Evolutionary conservation across 1,284 basidiomycete species (phyloP).

Genomic region (Moesziomyces sp.): DNA sequence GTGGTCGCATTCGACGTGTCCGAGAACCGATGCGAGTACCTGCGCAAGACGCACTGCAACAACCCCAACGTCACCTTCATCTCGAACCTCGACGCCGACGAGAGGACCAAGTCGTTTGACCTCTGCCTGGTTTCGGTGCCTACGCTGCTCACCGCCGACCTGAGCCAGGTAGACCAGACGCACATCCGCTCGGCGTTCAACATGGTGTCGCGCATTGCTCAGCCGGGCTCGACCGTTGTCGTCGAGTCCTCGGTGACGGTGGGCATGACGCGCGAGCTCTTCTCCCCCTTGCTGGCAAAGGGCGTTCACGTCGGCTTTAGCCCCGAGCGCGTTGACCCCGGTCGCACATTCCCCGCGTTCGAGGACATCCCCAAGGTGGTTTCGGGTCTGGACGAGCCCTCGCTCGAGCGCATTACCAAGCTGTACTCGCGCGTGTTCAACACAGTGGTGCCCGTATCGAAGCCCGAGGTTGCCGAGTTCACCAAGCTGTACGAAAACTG

Average conservation of each 20-base stretch:
- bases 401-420: conserved; percentile 25
- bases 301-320: conserved; percentile 33
- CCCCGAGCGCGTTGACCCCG: conserved; percentile 40
- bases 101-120: conserved; percentile 24
- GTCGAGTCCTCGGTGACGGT: conserved; percentile 38
- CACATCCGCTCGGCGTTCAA: conserved; percentile 33
- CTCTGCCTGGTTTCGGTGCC: conserved; percentile 38
- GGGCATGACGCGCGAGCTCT: conserved; percentile 36
- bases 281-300: conserved; percentile 22
- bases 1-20: conserved; percentile 35
- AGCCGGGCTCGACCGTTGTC: conserved; percentile 34
- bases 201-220: conserved; percentile 22
- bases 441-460: conserved; percentile 27
- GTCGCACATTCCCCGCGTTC: conserved; percentile 25
- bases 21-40: conserved; percentile 21
- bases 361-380: conserved; percentile 46
- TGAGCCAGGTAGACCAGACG: conserved; percentile 16
- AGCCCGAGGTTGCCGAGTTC: conserved; percentile 36
- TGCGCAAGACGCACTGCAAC: conserved; percentile 23
- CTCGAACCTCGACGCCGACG: conserved; percentile 23
- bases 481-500: conserved; percentile 47
- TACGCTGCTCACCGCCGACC: conserved; percentile 29
- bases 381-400: conserved; percentile 20
- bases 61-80: conserved; percentile 40
- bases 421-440: conserved; percentile 33